phyloP scores from a whole-genome alignment of 202 grass and related monocot species.

The Bolboschoenoplectus hybrid region DNA sequence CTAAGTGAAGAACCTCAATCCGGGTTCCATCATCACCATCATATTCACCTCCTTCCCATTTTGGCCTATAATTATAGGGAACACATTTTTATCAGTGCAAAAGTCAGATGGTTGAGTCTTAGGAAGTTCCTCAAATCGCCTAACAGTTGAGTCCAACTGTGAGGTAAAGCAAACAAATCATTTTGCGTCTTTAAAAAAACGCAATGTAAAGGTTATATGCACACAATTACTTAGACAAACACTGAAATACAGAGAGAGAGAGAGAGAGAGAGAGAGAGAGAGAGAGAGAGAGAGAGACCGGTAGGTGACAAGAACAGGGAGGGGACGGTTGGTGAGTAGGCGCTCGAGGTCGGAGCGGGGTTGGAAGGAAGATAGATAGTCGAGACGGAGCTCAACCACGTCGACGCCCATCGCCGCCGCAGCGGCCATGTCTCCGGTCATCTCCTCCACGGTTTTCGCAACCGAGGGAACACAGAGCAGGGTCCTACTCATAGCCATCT shows the following conservation, averaged over 20 bases:
- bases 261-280: background rate
- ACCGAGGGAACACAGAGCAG: slow-evolving; percentile 77
- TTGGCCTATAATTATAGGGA: slow-evolving; percentile 57
- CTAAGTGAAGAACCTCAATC: slow-evolving; percentile 64
- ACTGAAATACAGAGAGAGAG: background rate
- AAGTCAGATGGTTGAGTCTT: background rate
- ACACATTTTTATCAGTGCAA: background rate
- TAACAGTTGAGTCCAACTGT: background rate
- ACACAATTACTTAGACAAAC: background rate
- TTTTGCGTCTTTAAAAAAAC: background rate
- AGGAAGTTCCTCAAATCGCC: background rate
- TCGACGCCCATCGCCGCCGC: slow-evolving; percentile 76
- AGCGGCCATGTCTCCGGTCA: slow-evolving; percentile 59
- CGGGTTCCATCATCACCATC: slow-evolving; percentile 71
- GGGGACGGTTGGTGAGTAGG: slow-evolving; percentile 65
- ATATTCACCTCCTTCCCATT: slow-evolving; percentile 95
- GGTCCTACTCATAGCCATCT: slow-evolving; percentile 44
- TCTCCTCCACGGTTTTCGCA: slow-evolving; percentile 67
- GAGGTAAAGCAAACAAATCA: background rate
- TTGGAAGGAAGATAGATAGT: slow-evolving; percentile 59
- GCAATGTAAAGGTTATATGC: background rate
- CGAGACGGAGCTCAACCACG: slow-evolving; percentile 81
- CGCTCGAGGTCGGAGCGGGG: slow-evolving; percentile 66
- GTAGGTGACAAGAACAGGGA: slow-evolving; percentile 95
- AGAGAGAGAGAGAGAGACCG: slow-evolving; percentile 47